Conservation (phyloP, 2,329 filamentous ascomycete species). For the Neurospora sp. region DNA sequence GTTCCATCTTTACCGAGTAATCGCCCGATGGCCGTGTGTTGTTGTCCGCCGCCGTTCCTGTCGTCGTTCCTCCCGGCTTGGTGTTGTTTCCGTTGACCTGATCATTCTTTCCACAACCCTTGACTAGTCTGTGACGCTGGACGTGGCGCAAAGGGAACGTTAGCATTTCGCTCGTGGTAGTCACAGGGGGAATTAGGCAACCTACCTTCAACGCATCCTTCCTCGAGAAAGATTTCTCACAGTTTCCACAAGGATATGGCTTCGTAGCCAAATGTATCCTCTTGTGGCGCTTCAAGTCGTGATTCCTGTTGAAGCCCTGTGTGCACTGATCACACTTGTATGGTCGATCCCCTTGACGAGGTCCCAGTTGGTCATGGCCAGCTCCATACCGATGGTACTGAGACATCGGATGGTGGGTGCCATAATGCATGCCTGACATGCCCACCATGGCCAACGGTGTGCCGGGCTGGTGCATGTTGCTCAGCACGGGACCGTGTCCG, state of each 20-base stretch:
- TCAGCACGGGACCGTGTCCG: constrained; percentile 24
- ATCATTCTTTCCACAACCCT: constrained; percentile 44
- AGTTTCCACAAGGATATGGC: constrained; percentile 83
- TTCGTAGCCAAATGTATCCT: constrained; percentile 91
- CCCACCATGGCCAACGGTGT: constrained; percentile 53
- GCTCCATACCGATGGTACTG: constrained; percentile 48
- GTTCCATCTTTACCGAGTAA: not conserved
- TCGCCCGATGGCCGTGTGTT: not conserved
- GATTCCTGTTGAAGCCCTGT: constrained; percentile 91
- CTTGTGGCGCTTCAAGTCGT: constrained; percentile 93
- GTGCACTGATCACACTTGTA: constrained; percentile 92
- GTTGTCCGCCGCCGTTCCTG: not conserved
- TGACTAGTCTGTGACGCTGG: constrained; percentile 53
- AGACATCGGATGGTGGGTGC: constrained; percentile 8
- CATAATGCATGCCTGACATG: constrained; percentile 15
- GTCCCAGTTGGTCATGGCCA: constrained; percentile 36
- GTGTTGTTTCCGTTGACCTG: constrained; percentile 9
- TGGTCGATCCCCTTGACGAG: constrained; percentile 60
- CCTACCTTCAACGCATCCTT: constrained; percentile 95
- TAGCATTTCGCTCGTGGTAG: not conserved
- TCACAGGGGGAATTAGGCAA: constrained; percentile 8
- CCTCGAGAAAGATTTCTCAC: constrained; percentile 92
- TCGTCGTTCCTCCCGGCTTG: not conserved
- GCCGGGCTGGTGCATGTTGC: constrained; percentile 19
- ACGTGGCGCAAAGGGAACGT: constrained; percentile 3